Evolutionary conservation across 768 basidiomycete species (phyloP), one percentile per base, ranked within the genome.

Genomic region (Lyophyllum semitale): DNA sequence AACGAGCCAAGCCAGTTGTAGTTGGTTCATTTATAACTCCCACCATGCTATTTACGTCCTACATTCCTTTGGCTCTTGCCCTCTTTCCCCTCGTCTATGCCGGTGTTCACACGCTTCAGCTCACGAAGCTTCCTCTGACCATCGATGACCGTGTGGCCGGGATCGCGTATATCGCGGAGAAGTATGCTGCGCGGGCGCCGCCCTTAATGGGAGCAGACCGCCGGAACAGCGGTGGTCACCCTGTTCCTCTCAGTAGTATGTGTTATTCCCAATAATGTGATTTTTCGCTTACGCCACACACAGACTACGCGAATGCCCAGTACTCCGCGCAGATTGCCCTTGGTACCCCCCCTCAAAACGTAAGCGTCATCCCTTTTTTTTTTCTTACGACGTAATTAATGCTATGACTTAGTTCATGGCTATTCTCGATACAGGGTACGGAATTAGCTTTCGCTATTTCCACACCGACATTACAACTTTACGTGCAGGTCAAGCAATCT

Each of bases 301-400:
- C 48, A 97, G 95, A 98, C 79, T 98, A 92, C 76, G 86, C 95
- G 87, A 98, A 98, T 69, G 95, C 97, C 30, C 95, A 99, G 71
- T 98, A 99, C 74, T 99, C 83, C 68, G 82, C 94, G 18, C 90
- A 94, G 59, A 96, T 98, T 57, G 67, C 77, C 1, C 69, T 98
- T 51, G 96, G 96, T 15, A 81, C 77, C 0, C 96, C 96, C 18
- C 82, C 93, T 32, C 96, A 98, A 72, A 74, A 66, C 3, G 89
- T 90, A 69, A 68, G 86, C 23, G 6, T 55, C 8, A 45, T 47
- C n/a, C n/a, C n/a, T 3, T 40, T 26, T 53, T 45, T 12, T 48
- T 17, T 2, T 50, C 32, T 30, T n/a, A 33, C 15, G 33, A 15
- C 41, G 4, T 38, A 17, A 20, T 46, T n/a, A 13, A 56, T 50